Percentiles rank a stretch among this genome's conserved stretches.
phyloP scores from a whole-genome alignment of 169 alveolate species.

The Eimeria nieschulzi region DNA sequence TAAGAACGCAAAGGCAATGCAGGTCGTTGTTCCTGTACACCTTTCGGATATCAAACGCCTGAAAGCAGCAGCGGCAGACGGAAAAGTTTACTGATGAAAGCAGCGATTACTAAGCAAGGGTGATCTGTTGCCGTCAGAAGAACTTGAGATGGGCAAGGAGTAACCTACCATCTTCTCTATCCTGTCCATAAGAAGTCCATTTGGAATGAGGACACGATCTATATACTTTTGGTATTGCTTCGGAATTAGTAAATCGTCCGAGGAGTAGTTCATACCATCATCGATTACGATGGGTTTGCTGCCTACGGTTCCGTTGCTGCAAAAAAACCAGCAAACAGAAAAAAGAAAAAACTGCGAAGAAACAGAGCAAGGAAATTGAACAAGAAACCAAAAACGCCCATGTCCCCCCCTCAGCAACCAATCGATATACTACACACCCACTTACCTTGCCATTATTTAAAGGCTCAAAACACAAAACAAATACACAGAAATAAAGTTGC shows the following conservation, averaged over 20 bases:
- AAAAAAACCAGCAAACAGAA: background rate
- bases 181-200: conserved; percentile 78
- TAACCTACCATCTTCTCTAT: conserved; percentile 76
- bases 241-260: conserved; percentile 59
- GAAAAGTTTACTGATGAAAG: background rate
- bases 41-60: conserved; percentile 80
- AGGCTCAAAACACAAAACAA: too few species aligned
- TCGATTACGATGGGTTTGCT: conserved; percentile 65
- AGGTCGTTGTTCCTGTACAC: conserved; percentile 77
- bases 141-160: background rate
- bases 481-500: too few species aligned
- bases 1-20: conserved; percentile 82
- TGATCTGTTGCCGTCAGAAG: background rate
- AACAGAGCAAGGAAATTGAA: too few species aligned
- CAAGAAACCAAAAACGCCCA: too few species aligned
- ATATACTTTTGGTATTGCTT: conserved; percentile 70
- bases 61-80: background rate
- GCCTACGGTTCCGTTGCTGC: conserved; percentile 39
- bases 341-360: too few species aligned
- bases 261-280: conserved; percentile 41
- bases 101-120: background rate
- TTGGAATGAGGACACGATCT: conserved; percentile 71
- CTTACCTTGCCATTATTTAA: too few species aligned
- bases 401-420: too few species aligned
- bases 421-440: too few species aligned